A percentile compares a stretch with the other conserved stretches of the same genome.
Evolutionary conservation across 306 rosid species (phyloP).

Genomic region (Cucurbita pepo): DNA sequence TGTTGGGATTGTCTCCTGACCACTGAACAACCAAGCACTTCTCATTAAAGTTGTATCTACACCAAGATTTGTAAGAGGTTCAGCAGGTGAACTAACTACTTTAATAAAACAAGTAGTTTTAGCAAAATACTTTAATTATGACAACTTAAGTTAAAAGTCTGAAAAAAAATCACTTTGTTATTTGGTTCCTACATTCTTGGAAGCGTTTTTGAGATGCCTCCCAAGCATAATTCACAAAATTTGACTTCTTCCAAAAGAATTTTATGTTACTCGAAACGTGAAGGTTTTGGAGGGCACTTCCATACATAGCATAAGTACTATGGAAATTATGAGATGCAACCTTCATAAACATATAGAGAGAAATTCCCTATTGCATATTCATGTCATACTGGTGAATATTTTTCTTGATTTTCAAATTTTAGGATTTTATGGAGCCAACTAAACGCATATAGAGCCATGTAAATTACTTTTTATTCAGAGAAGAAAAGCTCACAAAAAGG

Average conservation of each 20-base stretch:
- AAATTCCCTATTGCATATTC: not conserved
- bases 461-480: not conserved
- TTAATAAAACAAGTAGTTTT: not conserved
- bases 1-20: slow-evolving; percentile 98
- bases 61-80: not conserved
- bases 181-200: not conserved
- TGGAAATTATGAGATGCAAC: not conserved
- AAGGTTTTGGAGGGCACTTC: not conserved
- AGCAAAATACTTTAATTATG: not conserved
- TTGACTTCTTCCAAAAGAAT: not conserved
- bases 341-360: not conserved
- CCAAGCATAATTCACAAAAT: not conserved
- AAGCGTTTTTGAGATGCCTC: not conserved
- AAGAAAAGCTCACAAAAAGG: not conserved
- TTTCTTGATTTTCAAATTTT: not conserved
- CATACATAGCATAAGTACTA: not conserved
- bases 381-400: not conserved
- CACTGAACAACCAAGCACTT: slow-evolving; percentile 71
- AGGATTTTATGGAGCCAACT: not conserved
- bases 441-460: not conserved
- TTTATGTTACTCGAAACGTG: not conserved
- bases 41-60: slow-evolving; percentile 57
- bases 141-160: not conserved
- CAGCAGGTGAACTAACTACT: not conserved
- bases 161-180: not conserved